Evolutionary conservation across 768 basidiomycete species (phyloP), one percentile per base, ranked within the genome.

Genomic region (Cystobasidium onofrii): DNA sequence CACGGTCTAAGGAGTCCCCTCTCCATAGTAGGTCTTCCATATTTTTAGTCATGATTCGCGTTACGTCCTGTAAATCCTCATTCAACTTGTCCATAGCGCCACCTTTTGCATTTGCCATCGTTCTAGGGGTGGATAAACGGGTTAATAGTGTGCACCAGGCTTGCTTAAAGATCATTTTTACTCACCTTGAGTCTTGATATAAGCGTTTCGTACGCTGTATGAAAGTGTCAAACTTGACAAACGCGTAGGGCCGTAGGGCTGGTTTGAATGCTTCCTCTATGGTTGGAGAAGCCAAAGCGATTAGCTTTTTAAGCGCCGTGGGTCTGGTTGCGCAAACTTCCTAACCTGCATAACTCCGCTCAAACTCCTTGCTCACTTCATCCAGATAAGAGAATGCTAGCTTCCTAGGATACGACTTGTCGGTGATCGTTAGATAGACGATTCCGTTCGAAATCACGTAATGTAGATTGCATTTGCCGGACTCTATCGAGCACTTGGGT

Each of bases 21-120:
- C 96, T 85, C 96, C 95, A 98, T 62, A 99, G 83, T 64, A 99
- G 83, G 82, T 99, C 96, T 82, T 99, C 96, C 95, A 99, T 99
- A 80, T 99, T 98, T 84, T 99, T 98, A 10, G 96, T 98, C 96
- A 99, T 98, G 82, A 99, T 98, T 76, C 92, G 85, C 62, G 96
- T 97, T 74, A 99, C 96, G 79, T 99, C 96, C 80, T 96, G 92
- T 43, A 99, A 84, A 77, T 99, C 95, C 78, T 92, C 93, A 79
- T 98, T 98, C 57, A 99, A 84, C 81, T 85, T 89, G 81, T 93
- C 92, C 70, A 99, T 81, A 67, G 86, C 73, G 12, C 66, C 66
- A 20, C 50, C 73, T 60, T 74, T 66, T 10, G 65, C 64, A 15
- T 73, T 57, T 4, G 73, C 66, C 50, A 64, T 74, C 33, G 50